Evolutionary conservation across 305 asterid genomes (phyloP).

Genomic region (Fraxinus sp.): DNA sequence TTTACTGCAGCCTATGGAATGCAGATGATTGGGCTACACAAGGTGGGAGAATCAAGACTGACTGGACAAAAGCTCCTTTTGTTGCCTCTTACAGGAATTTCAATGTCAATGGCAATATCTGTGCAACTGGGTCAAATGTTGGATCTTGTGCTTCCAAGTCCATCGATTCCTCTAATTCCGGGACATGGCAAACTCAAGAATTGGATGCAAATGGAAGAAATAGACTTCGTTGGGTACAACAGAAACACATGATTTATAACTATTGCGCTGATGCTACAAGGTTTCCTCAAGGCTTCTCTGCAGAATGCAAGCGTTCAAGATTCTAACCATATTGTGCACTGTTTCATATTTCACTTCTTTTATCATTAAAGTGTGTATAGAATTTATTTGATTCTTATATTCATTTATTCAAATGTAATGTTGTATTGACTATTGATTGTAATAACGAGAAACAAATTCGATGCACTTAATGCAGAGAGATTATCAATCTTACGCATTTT

Average conservation of each 20-base stretch:
- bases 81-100: constrained; percentile 37
- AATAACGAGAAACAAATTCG: background rate
- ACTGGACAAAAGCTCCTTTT: constrained; percentile 49
- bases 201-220: constrained; percentile 39
- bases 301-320: constrained; percentile 45
- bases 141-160: constrained; percentile 1
- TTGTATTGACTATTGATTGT: background rate
- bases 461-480: constrained; percentile 3
- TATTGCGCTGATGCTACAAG: constrained; percentile 40
- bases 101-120: constrained; percentile 22
- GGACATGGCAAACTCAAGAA: constrained; percentile 16
- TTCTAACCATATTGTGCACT: constrained; percentile 14
- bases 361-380: background rate
- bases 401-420: background rate
- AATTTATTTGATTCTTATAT: background rate
- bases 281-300: constrained; percentile 40
- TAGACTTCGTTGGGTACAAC: constrained; percentile 44
- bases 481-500: too few relatives aligned
- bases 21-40: constrained; percentile 54
- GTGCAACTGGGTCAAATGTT: background rate
- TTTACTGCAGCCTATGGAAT: constrained; percentile 45
- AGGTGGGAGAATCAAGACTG: constrained; percentile 42
- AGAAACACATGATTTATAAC: constrained; percentile 38
- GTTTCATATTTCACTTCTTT: background rate
- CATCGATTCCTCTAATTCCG: background rate